A percentile compares a stretch with the other conserved stretches of the same genome.
These are phyloP conservation scores for Rhododendron simsii DNA, from an alignment of 148 eudicot genomes.

Conservation along the genomic window DNA sequence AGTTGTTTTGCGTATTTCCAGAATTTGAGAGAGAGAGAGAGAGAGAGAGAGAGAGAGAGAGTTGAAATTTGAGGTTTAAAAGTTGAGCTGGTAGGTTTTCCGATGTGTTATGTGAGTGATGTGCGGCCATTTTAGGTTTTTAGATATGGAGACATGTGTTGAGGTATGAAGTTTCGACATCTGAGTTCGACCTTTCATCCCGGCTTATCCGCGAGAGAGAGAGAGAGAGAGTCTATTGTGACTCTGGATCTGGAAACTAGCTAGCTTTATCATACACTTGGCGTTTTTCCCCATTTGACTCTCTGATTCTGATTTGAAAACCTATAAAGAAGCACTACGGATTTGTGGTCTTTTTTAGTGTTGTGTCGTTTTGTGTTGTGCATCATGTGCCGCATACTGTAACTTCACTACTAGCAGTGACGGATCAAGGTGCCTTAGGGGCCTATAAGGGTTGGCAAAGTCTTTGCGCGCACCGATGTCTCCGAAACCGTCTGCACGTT, in stretches of 20 bases:
- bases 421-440: background rate
- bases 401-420: background rate
- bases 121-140: background rate
- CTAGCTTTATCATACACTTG: background rate
- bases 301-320: conserved; percentile 5
- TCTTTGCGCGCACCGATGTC: background rate
- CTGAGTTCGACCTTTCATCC: background rate
- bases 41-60: background rate
- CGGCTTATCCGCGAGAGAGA: background rate
- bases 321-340: background rate
- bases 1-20: background rate
- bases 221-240: background rate
- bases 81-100: background rate
- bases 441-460: background rate
- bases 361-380: background rate
- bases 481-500: background rate
- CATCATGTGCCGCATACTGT: conserved; percentile 6
- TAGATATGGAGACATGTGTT: background rate
- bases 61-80: background rate
- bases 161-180: background rate
- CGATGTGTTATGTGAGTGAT: background rate
- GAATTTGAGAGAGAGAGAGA: background rate
- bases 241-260: conserved; percentile 11
- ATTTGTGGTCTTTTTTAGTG: conserved; percentile 1
- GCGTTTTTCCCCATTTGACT: background rate